Evolutionary conservation across 1,139 yeast genomes (phyloP).

Genomic region (Barnettozyma hawaiiensis): DNA sequence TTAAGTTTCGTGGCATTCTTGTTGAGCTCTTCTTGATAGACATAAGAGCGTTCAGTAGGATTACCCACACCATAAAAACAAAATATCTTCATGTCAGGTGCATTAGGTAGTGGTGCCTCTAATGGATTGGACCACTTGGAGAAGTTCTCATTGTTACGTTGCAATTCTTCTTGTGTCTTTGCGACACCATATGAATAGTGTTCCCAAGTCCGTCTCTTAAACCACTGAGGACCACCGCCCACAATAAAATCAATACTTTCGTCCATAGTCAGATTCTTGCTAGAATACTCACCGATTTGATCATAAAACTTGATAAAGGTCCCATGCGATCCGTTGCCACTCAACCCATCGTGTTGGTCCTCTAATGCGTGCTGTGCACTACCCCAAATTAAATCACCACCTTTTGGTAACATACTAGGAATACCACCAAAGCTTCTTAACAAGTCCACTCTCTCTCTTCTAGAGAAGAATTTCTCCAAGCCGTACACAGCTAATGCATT

Average conservation of each 20-base stretch:
- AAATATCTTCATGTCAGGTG: constrained; percentile 85
- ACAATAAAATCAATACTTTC: constrained; percentile 63
- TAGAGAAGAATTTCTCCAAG: constrained; percentile 84
- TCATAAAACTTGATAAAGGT: constrained; percentile 65
- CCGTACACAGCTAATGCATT: constrained; percentile 93
- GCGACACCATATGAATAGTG: constrained; percentile 83
- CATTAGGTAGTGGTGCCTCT: constrained; percentile 85
- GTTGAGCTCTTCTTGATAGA: constrained; percentile 61
- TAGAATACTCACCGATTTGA: constrained; percentile 35
- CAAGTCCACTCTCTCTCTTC: constrained; percentile 84
- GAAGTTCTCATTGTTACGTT: constrained; percentile 58
- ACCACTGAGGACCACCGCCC: constrained; percentile 71
- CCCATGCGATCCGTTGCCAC: constrained; percentile 46
- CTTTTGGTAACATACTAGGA: constrained; percentile 94
- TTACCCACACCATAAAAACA: constrained; percentile 95
- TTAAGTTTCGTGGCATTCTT: constrained; percentile 46
- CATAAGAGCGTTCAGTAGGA: constrained; percentile 90
- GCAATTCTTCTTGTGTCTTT: constrained; percentile 49
- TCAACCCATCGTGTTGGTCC: constrained; percentile 18
- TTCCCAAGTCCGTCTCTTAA: constrained; percentile 51
- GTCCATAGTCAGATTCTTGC: constrained; percentile 55
- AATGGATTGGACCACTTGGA: constrained; percentile 89
- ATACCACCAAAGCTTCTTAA: constrained; percentile 86
- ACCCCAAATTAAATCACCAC: constrained; percentile 91
- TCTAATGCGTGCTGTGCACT: constrained; percentile 30